Base-by-base conservation (phyloP, 192 early-diverging fungal genomes). In the Podila clonocystis region DNA sequence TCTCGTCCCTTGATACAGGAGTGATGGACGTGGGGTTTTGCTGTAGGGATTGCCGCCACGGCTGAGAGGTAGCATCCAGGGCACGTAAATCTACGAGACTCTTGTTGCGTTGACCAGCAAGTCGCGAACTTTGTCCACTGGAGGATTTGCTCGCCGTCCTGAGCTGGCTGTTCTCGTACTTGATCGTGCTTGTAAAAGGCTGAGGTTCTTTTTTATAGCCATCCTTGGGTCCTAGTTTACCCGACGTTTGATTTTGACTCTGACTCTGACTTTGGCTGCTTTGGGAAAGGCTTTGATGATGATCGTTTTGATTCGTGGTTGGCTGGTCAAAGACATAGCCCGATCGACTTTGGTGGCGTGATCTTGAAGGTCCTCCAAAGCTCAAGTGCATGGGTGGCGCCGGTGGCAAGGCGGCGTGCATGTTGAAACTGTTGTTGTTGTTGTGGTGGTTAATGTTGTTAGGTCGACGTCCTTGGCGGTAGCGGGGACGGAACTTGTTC, bases 401-500 rank as follows among this genome's bases (percentile, higher is more conserved):
- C 1, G 77, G 70, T 4, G 70, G 77, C 5, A 80, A 62, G 3
- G 64, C 65, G 2, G 75, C 34, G 24, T 55, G 20, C 20, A 55
- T 55, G n/a, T 55, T 55, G 11, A 24, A 26, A 6, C 8, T 55
- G n/a, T 55, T n/a, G 22, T 22, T 52, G 22, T 55, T 55, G 52
- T 55, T 5, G 22, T 55, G 12, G 1, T 38, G 24, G 59, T 26
- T 50, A 17, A 50, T 1, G 49, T 66, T 65, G 31, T 49, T 60
- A 13, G 57, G 61, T 22, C 62, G 48, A 48, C 61, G 38, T 19
- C 74, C 70, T 50, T 79, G 75, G n/a, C 77, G 77, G 20, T 73
- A 80, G 57, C 77, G 65, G 19, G 77, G 77, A 22, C 70, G 60
- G 45, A 80, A 80, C 38, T 80, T 80, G 57, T 80, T 80, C 58